Evolutionary conservation across 768 basidiomycete genomes (phyloP), one percentile per base, ranked within the genome.

Genomic region (Mrakia blollopis): DNA sequence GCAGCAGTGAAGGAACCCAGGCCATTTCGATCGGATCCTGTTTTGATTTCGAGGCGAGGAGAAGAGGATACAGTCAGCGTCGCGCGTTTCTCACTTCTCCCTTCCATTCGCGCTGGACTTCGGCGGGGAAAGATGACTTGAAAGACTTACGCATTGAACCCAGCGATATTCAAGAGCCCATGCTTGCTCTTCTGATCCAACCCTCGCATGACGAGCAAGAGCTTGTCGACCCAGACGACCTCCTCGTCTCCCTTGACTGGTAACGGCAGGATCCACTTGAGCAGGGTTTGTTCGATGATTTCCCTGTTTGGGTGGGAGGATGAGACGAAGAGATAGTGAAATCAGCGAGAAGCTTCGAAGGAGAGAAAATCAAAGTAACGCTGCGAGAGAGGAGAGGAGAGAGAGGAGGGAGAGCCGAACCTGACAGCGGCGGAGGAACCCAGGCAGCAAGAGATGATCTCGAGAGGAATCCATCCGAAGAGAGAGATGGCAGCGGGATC

Each of bases 391-490:
- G 7, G 18, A 21, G 39, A 41, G 39, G 39, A 5, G 39, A 41
- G 35, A 35, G 60, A 60, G 18, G 14, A 62, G 28, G 44, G n/a
- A 37, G 21, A 9, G 30, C 65, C 73, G 62, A 13, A 74, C 73
- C 73, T 65, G 47, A 75, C 57, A 35, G 52, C 35, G n/a, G 65
- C 47, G 9, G 21, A n/a, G 25, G 74, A 62, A 23, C 32, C 1
- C 13, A 21, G 10, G 28, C 57, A n/a, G 78, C 87, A 87, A 60
- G 86, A 86, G 13, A 95, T 85, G 41, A 98, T 85, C 57, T 87
- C 85, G 37, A 90, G 87, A 0, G 97, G 94, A 78, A 99, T 98
- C 97, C 97, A 99, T 0, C 89, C 89, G 81, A 98, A 98, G 65
- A 95, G 92, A 23, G 85, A 80, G 41, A 90, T 86, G 2, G 93